Percentiles rank a stretch among this genome's conserved stretches.
phyloP scores from a whole-genome alignment of 2,329 filamentous ascomycete species.

The Colletotrichum gloeosporioides region DNA sequence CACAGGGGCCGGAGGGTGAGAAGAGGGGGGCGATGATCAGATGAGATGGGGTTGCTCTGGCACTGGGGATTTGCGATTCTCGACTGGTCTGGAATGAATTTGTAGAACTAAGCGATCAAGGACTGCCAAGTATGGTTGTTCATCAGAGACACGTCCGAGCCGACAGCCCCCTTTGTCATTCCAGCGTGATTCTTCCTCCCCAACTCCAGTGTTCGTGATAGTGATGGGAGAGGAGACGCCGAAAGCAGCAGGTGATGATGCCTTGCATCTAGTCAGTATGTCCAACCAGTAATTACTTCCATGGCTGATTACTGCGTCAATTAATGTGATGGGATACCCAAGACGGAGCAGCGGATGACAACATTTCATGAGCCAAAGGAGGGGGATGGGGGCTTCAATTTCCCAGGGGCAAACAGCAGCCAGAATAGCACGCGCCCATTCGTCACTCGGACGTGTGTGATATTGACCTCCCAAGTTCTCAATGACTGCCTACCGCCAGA shows the following conservation, averaged over 20 bases:
- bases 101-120: neutral
- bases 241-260: neutral
- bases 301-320: neutral
- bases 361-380: neutral
- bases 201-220: neutral
- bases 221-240: neutral
- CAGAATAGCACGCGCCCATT: neutral
- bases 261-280: neutral
- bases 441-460: neutral
- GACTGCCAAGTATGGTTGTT: neutral
- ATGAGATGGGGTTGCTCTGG: conserved; percentile 14
- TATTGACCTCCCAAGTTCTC: neutral
- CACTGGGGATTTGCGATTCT: conserved; percentile 2
- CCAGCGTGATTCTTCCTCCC: neutral
- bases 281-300: neutral
- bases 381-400: neutral
- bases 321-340: neutral
- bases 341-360: neutral
- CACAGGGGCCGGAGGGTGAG: conserved; percentile 6
- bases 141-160: neutral
- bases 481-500: neutral
- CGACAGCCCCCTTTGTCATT: neutral
- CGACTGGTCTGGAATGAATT: conserved; percentile 17
- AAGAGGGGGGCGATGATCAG: conserved; percentile 11
- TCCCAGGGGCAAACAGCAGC: neutral